Percentiles rank a stretch among this genome's conserved stretches.
These are phyloP conservation scores for Tetrahymena borealis DNA, from an alignment of 73 alveolate genomes.

Conservation along the genomic window DNA sequence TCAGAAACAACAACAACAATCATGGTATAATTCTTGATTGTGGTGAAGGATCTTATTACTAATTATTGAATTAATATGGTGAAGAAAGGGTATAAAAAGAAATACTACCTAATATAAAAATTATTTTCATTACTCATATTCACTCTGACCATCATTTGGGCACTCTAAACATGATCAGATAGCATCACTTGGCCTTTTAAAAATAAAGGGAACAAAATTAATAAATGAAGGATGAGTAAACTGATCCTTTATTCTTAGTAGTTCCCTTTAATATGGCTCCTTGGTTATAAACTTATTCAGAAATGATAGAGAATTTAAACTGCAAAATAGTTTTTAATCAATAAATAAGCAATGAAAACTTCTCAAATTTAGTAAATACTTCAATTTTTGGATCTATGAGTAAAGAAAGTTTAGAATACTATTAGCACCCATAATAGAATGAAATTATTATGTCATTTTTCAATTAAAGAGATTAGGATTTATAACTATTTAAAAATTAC, in stretches of 20 bases:
- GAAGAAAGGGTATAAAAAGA: constrained; percentile 28
- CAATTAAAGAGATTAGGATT: constrained; percentile 19
- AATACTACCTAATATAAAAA: constrained; percentile 54
- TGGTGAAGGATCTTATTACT: constrained; percentile 41
- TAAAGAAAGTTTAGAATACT: not conserved
- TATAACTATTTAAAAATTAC: not conserved
- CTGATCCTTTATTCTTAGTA: constrained; percentile 54
- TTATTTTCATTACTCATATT: constrained; percentile 78
- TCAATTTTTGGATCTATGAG: not conserved
- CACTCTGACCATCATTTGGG: constrained; percentile 98
- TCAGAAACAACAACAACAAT: constrained; percentile 8
- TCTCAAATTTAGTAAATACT: not conserved
- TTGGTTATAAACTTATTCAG: constrained; percentile 54
- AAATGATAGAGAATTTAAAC: not conserved
- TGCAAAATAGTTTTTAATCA: not conserved
- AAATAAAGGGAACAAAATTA: not conserved
- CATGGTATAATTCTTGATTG: constrained; percentile 31
- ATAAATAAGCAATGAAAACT: not conserved
- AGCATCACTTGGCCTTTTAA: not conserved
- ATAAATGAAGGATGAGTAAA: constrained; percentile 60
- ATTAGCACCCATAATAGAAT: not conserved
- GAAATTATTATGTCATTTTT: constrained; percentile 13
- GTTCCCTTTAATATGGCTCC: constrained; percentile 68
- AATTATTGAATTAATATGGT: constrained; percentile 9
- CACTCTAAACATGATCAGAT: constrained; percentile 57